Conservation (phyloP, 768 basidiomycete genomes). For the Astraeus odoratus region DNA sequence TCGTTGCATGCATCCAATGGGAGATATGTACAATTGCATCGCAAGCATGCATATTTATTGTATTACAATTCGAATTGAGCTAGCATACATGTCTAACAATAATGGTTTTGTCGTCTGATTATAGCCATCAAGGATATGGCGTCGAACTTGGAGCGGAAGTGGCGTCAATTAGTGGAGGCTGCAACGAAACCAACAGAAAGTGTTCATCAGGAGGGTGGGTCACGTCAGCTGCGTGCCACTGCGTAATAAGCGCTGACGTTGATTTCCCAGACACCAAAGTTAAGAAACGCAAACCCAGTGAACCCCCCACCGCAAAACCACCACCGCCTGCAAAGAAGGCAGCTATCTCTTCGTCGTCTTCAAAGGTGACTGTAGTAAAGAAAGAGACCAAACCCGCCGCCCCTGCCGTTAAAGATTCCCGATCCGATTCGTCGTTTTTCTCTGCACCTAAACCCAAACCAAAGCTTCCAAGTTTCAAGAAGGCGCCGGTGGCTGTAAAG, state of each 20-base stretch:
- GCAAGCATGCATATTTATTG: conserved; percentile 24
- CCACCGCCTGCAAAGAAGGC: conserved; percentile 61
- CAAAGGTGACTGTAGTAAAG: conserved; percentile 40
- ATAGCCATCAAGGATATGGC: conserved; percentile 94
- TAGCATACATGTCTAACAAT: conserved; percentile 62
- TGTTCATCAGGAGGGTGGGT: conserved; percentile 64
- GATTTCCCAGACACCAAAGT: conserved; percentile 40
- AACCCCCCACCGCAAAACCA: conserved; percentile 38
- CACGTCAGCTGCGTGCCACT: conserved; percentile 41
- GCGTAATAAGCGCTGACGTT: conserved; percentile 19
- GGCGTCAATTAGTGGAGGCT: conserved; percentile 59
- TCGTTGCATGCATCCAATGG: conserved; percentile 15
- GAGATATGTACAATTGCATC: conserved; percentile 26
- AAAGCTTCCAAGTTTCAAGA: conserved; percentile 82
- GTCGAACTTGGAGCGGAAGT: conserved; percentile 77
- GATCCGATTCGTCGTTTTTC: conserved; percentile 85
- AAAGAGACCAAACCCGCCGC: conserved; percentile 41
- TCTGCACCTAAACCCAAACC: conserved; percentile 81
- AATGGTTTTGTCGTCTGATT: conserved; percentile 33
- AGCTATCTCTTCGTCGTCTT: conserved; percentile 34
- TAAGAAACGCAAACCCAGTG: conserved; percentile 73
- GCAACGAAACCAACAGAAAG: conserved; percentile 37
- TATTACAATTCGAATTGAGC: conserved; percentile 27
- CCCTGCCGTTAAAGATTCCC: conserved; percentile 58
- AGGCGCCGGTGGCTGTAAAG: conserved; percentile 49